phyloP scores from a whole-genome alignment of 2,329 filamentous ascomycete species.

The Microcyclospora pomicola region DNA sequence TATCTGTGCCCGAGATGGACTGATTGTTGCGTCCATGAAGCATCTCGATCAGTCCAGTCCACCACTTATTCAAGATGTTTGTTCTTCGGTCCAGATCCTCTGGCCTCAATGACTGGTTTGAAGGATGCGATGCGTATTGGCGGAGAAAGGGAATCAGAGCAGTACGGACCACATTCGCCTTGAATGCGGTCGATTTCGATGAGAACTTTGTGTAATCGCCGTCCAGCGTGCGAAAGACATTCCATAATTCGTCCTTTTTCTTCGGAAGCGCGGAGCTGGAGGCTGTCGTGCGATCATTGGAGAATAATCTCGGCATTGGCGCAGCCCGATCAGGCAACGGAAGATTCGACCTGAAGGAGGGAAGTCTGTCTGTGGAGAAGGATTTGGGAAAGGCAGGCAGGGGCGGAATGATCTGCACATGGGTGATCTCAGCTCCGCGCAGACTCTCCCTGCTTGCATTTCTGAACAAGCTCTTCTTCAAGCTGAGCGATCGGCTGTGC shows the following conservation, averaged over 20 bases:
- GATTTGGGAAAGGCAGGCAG: constrained; percentile 33
- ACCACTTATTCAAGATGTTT: constrained; percentile 80
- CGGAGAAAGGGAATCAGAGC: constrained; percentile 64
- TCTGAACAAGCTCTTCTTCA: constrained; percentile 6
- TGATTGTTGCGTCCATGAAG: constrained; percentile 62
- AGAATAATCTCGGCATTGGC: constrained; percentile 29
- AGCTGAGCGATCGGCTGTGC: neutral
- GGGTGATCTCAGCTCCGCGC: too few species aligned
- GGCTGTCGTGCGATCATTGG: constrained; percentile 19
- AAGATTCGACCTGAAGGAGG: constrained; percentile 23
- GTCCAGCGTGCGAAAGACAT: constrained; percentile 52
- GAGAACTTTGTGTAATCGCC: constrained; percentile 61
- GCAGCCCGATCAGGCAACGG: constrained; percentile 25
- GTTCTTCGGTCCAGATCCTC: constrained; percentile 73
- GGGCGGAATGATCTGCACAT: neutral
- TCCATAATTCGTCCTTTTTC: constrained; percentile 58
- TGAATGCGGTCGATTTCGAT: constrained; percentile 57
- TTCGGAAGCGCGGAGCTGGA: constrained; percentile 19
- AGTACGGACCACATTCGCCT: constrained; percentile 60
- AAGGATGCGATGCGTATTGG: constrained; percentile 53
- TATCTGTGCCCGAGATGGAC: constrained; percentile 69
- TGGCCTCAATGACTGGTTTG: constrained; percentile 50
- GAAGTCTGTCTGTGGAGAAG: constrained; percentile 35
- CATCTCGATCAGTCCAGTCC: constrained; percentile 69
- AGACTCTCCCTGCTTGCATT: constrained; percentile 1